Conservation (phyloP, 306 rosid species). For the Pueraria montana region DNA sequence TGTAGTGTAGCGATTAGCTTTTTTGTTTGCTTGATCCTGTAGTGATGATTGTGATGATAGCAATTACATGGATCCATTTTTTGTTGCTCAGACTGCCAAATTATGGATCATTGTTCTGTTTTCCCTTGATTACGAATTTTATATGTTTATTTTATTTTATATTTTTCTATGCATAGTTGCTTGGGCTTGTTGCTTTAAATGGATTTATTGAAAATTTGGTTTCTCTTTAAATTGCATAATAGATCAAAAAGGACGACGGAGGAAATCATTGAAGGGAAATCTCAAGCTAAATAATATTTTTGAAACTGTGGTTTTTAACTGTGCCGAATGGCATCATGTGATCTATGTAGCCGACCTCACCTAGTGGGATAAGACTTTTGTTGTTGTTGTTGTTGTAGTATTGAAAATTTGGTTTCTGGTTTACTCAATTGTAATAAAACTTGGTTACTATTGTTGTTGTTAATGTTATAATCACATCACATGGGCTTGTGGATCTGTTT, state of each 20-base stretch:
- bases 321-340: too few species aligned
- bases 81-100: neutral
- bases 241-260: too few species aligned
- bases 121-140: neutral
- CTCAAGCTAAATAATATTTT: too few species aligned
- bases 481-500: neutral
- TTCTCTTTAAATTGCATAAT: too few species aligned
- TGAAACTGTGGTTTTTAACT: too few species aligned
- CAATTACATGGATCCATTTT: neutral
- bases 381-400: too few species aligned
- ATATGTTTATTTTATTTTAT: neutral
- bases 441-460: too few species aligned
- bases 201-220: conserved; percentile 7
- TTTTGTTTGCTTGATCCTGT: conserved; percentile 2
- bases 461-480: too few species aligned
- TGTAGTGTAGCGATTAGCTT: conserved; percentile 13
- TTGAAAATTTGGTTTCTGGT: conserved; percentile 9
- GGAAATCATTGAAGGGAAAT: too few species aligned
- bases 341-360: too few species aligned
- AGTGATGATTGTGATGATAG: neutral
- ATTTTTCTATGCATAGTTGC: neutral
- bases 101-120: too few species aligned
- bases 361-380: too few species aligned
- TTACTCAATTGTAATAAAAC: neutral
- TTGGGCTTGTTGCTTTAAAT: conserved; percentile 18